Conservation (phyloP, 2,329 filamentous ascomycete genomes). For the Fusarium nematophilum region DNA sequence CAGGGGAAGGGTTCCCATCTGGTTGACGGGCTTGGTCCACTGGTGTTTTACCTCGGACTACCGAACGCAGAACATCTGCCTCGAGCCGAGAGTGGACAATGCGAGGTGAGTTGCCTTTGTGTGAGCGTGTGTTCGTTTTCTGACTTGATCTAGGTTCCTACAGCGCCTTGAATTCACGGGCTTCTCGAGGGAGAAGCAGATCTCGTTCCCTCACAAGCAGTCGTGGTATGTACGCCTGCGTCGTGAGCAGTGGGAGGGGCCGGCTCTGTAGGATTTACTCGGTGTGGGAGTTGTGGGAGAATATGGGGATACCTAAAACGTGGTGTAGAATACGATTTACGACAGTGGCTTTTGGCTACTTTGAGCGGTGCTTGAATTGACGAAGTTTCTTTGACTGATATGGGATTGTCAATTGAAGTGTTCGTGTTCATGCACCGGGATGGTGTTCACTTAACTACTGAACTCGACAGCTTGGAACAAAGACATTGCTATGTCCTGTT, state of each 20-base stretch:
- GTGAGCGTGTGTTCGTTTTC: accelerated
- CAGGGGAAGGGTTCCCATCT: conserved; percentile 81
- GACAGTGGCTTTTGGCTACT: not conserved
- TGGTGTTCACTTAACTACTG: not conserved
- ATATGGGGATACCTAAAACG: no score
- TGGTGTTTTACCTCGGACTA: conserved; percentile 82
- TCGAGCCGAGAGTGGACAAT: conserved; percentile 95
- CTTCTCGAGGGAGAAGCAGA: conserved; percentile 87
- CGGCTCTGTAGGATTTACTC: conserved; percentile 59
- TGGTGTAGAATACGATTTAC: conserved; percentile 1
- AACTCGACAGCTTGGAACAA: not conserved
- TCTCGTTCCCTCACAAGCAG: conserved; percentile 92
- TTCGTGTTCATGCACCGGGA: not conserved
- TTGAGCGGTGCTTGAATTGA: not conserved
- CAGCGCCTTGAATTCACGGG: conserved; percentile 78
- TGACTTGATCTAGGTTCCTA: conserved; percentile 47
- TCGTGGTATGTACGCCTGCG: conserved; percentile 85
- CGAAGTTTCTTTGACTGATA: no score
- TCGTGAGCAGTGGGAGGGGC: conserved; percentile 83
- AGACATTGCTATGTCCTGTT: not conserved
- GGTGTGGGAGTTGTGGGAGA: no score
- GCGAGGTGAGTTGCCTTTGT: conserved; percentile 70
- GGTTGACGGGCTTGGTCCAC: conserved; percentile 89
- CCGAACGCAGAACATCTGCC: conserved; percentile 82
- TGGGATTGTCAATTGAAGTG: not conserved